Evolutionary conservation across 169 alveolate species (phyloP).

Genomic region (Plasmodium berghei): DNA sequence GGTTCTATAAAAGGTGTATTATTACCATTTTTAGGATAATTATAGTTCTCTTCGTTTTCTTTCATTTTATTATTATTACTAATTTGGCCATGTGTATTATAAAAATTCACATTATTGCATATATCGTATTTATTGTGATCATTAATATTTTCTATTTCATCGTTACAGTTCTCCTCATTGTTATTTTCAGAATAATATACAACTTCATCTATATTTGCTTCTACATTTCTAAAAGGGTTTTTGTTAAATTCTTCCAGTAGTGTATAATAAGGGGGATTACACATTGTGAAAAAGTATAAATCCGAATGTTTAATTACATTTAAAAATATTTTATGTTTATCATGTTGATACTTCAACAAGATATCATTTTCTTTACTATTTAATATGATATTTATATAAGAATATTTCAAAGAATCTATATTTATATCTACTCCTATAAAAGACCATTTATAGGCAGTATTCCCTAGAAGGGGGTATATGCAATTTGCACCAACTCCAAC

Average conservation of each 20-base stretch:
- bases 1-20: not conserved
- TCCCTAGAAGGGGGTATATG: slow-evolving; percentile 84
- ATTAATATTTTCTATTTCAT: not conserved
- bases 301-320: slow-evolving; percentile 43
- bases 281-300: slow-evolving; percentile 58
- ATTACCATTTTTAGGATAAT: slow-evolving; percentile 3
- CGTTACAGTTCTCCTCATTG: not conserved
- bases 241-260: slow-evolving; percentile 42
- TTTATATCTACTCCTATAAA: slow-evolving; percentile 78
- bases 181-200: slow-evolving; percentile 14
- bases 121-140: not conserved
- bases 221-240: slow-evolving; percentile 54
- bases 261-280: slow-evolving; percentile 68
- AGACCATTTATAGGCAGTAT: slow-evolving; percentile 81
- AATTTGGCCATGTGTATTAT: not conserved
- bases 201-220: slow-evolving; percentile 56
- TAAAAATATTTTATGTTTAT: slow-evolving; percentile 31
- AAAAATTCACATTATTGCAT: not conserved
- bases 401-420: slow-evolving; percentile 31
- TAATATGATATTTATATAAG: slow-evolving; percentile 42
- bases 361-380: slow-evolving; percentile 46
- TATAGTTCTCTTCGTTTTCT: not conserved
- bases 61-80: not conserved
- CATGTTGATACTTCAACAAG: slow-evolving; percentile 72
- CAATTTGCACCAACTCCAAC: slow-evolving; percentile 87